Conservation (phyloP, 2,329 filamentous ascomycete species). For the Exophiala lecanii-corni region DNA sequence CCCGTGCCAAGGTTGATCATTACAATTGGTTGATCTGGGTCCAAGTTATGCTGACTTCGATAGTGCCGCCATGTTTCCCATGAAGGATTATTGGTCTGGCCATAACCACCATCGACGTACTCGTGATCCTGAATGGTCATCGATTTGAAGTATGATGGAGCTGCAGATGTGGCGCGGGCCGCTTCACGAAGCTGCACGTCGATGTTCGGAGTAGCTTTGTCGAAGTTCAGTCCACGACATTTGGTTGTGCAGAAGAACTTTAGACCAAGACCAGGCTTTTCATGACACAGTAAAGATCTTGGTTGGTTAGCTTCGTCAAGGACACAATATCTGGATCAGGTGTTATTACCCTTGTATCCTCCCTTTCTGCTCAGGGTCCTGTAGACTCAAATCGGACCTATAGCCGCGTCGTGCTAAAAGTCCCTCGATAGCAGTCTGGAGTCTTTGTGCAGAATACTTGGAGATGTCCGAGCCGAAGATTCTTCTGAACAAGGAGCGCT, state of each 20-base stretch:
- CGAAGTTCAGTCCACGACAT: conserved; percentile 16
- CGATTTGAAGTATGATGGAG: conserved; percentile 22
- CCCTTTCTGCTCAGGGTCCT: conserved; percentile 5
- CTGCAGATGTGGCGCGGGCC: conserved; percentile 24
- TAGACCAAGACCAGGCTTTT: conserved; percentile 13
- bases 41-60: conserved; percentile 14
- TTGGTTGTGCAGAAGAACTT: conserved; percentile 24
- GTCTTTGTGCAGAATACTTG: conserved; percentile 15
- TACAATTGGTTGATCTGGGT: conserved; percentile 12
- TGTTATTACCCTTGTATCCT: conserved; percentile 11
- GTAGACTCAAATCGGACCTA: conserved; percentile 10
- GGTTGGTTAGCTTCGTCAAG: not conserved
- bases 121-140: conserved; percentile 17
- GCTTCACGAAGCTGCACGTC: conserved; percentile 21
- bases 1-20: conserved; percentile 25
- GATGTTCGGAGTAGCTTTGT: conserved; percentile 1
- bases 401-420: conserved; percentile 14
- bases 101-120: conserved; percentile 22
- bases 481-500: conserved; percentile 12
- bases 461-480: conserved; percentile 18
- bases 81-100: conserved; percentile 24
- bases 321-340: too few species aligned
- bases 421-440: conserved; percentile 15
- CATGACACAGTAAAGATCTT: conserved; percentile 18
- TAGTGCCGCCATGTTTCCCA: conserved; percentile 22